Percentiles rank a stretch among this genome's conserved stretches.
phyloP scores from a whole-genome alignment of 164 flowering plant genomes.

The Aristolochia contorta region DNA sequence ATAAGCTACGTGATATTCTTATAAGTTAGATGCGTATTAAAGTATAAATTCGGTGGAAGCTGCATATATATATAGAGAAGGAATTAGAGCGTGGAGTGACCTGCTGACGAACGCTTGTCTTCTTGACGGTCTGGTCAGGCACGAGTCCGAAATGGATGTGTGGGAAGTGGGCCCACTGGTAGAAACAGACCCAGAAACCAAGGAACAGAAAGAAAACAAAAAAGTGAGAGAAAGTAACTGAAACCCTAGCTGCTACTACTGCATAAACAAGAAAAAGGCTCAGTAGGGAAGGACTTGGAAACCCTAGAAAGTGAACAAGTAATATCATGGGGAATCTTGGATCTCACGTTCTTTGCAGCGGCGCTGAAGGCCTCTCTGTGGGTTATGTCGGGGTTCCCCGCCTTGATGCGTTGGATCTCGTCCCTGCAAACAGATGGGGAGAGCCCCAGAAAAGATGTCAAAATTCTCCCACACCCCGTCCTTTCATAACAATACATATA shows the following conservation, averaged over 20 bases:
- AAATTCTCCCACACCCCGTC: not conserved
- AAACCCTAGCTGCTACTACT: slow-evolving; percentile 11
- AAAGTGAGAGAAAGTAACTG: not conserved
- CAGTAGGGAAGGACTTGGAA: not conserved
- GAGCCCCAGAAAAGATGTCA: slow-evolving; percentile 1
- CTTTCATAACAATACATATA: not conserved
- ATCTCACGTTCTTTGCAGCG: slow-evolving; percentile 94
- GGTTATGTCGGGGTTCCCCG: slow-evolving; percentile 89
- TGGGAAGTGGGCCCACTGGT: slow-evolving; percentile 98
- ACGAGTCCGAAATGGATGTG: slow-evolving; percentile 94
- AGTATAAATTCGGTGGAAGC: not conserved
- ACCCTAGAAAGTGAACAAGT: slow-evolving; percentile 6
- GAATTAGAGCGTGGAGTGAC: slow-evolving; percentile 18
- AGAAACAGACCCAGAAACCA: slow-evolving; percentile 11
- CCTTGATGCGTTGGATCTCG: slow-evolving; percentile 99
- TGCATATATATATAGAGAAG: too few relatives aligned
- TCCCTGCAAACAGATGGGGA: slow-evolving; percentile 42
- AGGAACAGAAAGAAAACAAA: not conserved
- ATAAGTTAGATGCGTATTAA: not conserved
- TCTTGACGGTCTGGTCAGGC: slow-evolving; percentile 80
- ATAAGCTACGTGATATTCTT: not conserved
- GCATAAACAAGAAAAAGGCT: not conserved
- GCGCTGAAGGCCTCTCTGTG: slow-evolving; percentile 99
- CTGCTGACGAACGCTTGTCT: slow-evolving; percentile 59
- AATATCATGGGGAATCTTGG: slow-evolving; percentile 14